Base-by-base conservation (phyloP, 192 early-diverging fungal genomes). In the Linderina pennispora region DNA sequence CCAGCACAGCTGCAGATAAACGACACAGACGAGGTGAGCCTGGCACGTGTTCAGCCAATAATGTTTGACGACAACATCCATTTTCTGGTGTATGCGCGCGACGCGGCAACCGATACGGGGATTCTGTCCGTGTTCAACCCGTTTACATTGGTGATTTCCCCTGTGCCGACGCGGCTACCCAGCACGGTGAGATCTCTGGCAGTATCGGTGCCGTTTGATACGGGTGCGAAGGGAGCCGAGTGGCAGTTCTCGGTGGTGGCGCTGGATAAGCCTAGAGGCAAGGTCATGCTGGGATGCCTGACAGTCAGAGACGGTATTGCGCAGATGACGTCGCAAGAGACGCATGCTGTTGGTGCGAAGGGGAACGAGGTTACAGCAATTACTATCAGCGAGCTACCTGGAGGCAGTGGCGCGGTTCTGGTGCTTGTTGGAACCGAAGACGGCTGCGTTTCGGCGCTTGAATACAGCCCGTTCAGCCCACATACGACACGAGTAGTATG, bases 231-330 rank as follows among this genome's bases (percentile, higher is more conserved):
- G 36, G 55, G 42, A 34, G 58, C 55, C 16, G 55, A 62, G 35
- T 70, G 66, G 66, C 59, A 70, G 55, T 70, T 58, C 49, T 25
- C 43, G 0, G 43, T 63, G 5, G 49, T 55, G n/a, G 58, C 59
- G 36, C 53, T 70, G 46, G 59, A 60, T 1, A 23, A 63, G 16
- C 16, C 51, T 14, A 43, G 47, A 13, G 59, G 66, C 15, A 45
- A 43, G 8, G 45, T 35, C 15, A 25, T 62, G 16, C 22, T 70
- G 4, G 66, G 66, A 1, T 62, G 61, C 21, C 43, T 70, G 35
- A 55, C 50, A 8, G 18, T 70, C 16, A 43, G 36, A 1, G 3
- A 20, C 0, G 59, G 48, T 15, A 46, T 45, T 4, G 45, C 66
- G 15, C 66, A 70, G 39, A 35, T 70, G 14, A 58, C 59, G 2